Base-by-base conservation (phyloP, 2,329 filamentous ascomycete genomes). In the Diaporthe vexans region DNA sequence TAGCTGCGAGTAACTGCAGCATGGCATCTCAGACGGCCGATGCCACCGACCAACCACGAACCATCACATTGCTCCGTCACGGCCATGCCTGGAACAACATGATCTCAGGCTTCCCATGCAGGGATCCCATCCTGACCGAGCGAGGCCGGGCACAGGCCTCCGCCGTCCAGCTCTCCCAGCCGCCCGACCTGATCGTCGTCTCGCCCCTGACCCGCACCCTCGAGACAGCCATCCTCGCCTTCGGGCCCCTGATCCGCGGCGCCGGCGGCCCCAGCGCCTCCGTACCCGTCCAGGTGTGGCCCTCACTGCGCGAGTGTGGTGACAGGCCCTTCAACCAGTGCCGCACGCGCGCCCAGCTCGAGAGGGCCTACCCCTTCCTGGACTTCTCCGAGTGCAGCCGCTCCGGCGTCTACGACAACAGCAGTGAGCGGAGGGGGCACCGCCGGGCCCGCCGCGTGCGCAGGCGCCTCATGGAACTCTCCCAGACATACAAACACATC, bases 41-140 rank as follows among this genome's bases (percentile, higher is more conserved):
- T 43, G 57, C 67, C 29, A n/a, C 46, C 26, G 67, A 63, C 43
- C 67, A 51, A 26, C 37, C 69, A 26, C 67, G 51, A 29, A 74
- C 67, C 35, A 74, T 74, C 48, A 67, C 72, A 29, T 58, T 74
- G 56, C 72, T 74, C 37, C 72, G 72, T 13, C 72, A 74, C n/a
- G 72, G 72, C 67, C 72, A 74, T 71, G 72, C 72, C 48, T 74
- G 72, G 72, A 74, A 74, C 48, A 74, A 74, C 48, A 74, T 74
- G 72, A n/a, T 74, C n/a, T 65, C 72, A 13, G 72, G 72, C 9
- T 74, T 74, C n/a, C 72, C 72, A 29, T 74, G 72, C 54, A 46
- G 72, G 19, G 72, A 74, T 29, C 72, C 72, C 9, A 74, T 74
- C 48, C 67, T 74, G 35, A 74, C 72, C 1, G 72, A 74, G 33